Base-by-base conservation (phyloP, 139 green algal species). In the Tetraselmis chui region DNA sequence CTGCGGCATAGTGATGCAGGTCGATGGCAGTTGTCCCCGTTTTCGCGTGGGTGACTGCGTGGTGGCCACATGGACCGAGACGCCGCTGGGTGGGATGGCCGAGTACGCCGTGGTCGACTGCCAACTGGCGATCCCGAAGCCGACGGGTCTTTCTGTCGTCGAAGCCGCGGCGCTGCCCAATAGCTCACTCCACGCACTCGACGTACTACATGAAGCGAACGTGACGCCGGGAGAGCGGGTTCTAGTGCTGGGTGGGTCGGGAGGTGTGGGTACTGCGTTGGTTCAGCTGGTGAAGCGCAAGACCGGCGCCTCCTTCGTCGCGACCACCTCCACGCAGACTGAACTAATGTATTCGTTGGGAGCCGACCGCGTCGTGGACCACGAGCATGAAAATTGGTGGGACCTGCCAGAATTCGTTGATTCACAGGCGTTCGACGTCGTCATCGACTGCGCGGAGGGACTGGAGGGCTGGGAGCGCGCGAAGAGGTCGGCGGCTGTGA, bases 361-460 rank as follows among this genome's bases (percentile, higher is more conserved):
- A 22, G 74, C 74, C 23, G 74, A 77, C 74, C 74, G 74, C 18
- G 74, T 77, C 5, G 28, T 77, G 2, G 74, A 77, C 74, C 28
- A 77, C 74, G 2, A 2, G 23, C 2, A 77, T 18, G 25, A 28
- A 23, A 23, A 2, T 25, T 77, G 74, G 74, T 28, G 23, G 2
- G n/a, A 77, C 5, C 2, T 5, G 26, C 74, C 74, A 22, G 26
- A 31, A 2, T 29, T 77, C 2, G 74, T 29, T 2, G 2, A 78
- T 25, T 31, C 25, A 11, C 2, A 77, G 5, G 23, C 74, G n/a
- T 28, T 77, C 18, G 74, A 77, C 18, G 74, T 77, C 26, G 74
- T 77, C 26, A 31, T 77, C 74, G 74, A 77, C 74, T 77, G 74
- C 74, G 74, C 74, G 18, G 74, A 77, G 74, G 74, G 74, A 2